Evolutionary conservation across 2,329 filamentous ascomycete species (phyloP), one percentile per base, ranked within the genome.

Genomic region (Endoconidiophora laricicola): DNA sequence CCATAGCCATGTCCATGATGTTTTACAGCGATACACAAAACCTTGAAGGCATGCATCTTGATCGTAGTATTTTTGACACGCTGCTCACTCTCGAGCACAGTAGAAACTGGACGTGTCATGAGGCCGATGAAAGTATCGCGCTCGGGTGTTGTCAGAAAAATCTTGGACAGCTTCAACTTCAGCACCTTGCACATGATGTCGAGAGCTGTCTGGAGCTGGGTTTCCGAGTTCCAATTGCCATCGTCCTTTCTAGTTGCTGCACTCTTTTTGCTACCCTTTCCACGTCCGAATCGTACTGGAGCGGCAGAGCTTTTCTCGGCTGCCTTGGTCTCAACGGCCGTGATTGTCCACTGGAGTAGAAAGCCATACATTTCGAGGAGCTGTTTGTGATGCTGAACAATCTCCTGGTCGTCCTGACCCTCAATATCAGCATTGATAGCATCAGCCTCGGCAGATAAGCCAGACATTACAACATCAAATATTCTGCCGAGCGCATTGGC

Each of bases 1-100:
- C 86, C 88, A 62, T 94, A 95, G 57, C 83, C 91, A 64, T 98
- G 91, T 1, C 91, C 91, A 62, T 98, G 91, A 61, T 96, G 88
- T 68, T 98, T 98, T 54, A 98, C 80, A 36, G 93, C 88, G 58
- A 96, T 86, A 61, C 91, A 98, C 6, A 98, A 70, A 18, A 96
- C 87, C 64, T 94, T 94, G 72, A 95, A 98, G 52, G 84, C 85
- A 66, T 96, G 88, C 86, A 96, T 96, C 44, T 88, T 79, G 54
- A 96, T 90, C 3, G 83, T 71, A 23, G 81, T 91, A 59, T 76
- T 84, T 70, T 96, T 98, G 56, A 88, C 83, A 54, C 91, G 78
- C 61, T 88, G 81, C 64, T 98, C 91, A 63, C 84, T 95, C 67
- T 98, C 91, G 40, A 98, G 71, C 22, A 98, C 76, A 65, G 95